These are phyloP conservation scores for Hemerocallis citrina DNA, from an alignment of 106 monocot species.

Conservation along the genomic window DNA sequence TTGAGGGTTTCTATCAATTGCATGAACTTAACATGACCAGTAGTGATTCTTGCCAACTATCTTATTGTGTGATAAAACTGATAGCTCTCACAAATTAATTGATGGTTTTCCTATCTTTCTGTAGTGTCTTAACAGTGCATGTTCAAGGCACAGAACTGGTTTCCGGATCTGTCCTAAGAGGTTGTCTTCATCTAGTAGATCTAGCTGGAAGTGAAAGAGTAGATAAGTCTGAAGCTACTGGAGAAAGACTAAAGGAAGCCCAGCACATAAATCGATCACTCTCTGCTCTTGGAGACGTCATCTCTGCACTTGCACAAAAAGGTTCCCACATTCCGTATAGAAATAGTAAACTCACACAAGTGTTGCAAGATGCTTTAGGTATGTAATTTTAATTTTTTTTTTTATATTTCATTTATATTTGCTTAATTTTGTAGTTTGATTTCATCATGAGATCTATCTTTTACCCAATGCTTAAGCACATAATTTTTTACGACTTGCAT, in stretches of 20 bases:
- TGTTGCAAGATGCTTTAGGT: conserved; percentile 55
- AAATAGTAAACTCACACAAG: conserved; percentile 73
- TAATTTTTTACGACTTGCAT: no score
- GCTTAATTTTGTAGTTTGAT: no score
- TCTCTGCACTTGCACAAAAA: conserved; percentile 49
- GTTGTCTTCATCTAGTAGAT: conserved; percentile 58
- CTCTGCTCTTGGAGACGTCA: conserved; percentile 58
- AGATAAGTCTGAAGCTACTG: conserved; percentile 49
- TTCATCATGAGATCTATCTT: no score
- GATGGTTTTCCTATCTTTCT: background rate
- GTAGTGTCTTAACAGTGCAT: conserved; percentile 50
- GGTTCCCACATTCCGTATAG: conserved; percentile 54
- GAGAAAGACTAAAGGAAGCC: conserved; percentile 60
- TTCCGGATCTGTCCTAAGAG: conserved; percentile 24
- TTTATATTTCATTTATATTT: background rate
- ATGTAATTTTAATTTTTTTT: background rate
- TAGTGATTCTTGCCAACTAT: background rate
- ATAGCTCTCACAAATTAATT: no score
- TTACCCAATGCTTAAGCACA: no score
- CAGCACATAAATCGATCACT: conserved; percentile 62
- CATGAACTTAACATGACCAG: no score
- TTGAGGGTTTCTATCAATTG: background rate
- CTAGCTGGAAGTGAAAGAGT: conserved; percentile 73
- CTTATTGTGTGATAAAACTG: no score
- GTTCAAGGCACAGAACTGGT: conserved; percentile 38